These are phyloP conservation scores for Babesia microti DNA, from an alignment of 169 alveolate species.

Conservation along the genomic window DNA sequence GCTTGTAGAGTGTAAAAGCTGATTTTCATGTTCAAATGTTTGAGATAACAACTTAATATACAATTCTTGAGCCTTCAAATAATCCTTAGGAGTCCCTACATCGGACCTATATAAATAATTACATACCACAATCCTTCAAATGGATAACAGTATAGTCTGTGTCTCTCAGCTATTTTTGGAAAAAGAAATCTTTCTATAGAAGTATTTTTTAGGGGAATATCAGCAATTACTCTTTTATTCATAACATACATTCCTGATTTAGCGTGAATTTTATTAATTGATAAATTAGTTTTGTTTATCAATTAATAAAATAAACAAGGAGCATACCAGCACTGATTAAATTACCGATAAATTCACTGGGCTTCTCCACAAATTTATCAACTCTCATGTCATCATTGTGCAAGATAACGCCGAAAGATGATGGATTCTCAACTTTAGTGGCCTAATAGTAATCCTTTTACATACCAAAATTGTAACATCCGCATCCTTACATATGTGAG, in stretches of 20 bases:
- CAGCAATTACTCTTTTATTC: constrained; percentile 69
- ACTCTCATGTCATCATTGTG: constrained; percentile 76
- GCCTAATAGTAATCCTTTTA: constrained; percentile 39
- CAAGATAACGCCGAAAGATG: constrained; percentile 91
- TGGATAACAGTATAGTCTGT: constrained; percentile 52
- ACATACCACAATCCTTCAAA: constrained; percentile 72
- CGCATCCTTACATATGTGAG: constrained; percentile 78
- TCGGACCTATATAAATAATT: constrained; percentile 78
- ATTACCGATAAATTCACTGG: constrained; percentile 77
- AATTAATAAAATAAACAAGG: neutral
- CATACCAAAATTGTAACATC: constrained; percentile 76
- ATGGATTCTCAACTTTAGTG: constrained; percentile 88
- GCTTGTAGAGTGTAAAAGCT: too few species aligned
- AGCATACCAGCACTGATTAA: constrained; percentile 72
- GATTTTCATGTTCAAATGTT: too few species aligned
- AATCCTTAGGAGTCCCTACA: constrained; percentile 86
- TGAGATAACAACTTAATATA: too few species aligned
- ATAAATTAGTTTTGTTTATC: neutral
- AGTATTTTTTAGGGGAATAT: constrained; percentile 76
- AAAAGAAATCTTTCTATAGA: constrained; percentile 89
- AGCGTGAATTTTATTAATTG: constrained; percentile 6
- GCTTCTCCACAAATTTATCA: constrained; percentile 86
- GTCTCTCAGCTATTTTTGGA: constrained; percentile 82
- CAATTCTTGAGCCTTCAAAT: too few species aligned
- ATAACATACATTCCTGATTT: constrained; percentile 82